Evolutionary conservation across 768 basidiomycete genomes (phyloP), one percentile per base, ranked within the genome.

Genomic region (Boletus insuetus): DNA sequence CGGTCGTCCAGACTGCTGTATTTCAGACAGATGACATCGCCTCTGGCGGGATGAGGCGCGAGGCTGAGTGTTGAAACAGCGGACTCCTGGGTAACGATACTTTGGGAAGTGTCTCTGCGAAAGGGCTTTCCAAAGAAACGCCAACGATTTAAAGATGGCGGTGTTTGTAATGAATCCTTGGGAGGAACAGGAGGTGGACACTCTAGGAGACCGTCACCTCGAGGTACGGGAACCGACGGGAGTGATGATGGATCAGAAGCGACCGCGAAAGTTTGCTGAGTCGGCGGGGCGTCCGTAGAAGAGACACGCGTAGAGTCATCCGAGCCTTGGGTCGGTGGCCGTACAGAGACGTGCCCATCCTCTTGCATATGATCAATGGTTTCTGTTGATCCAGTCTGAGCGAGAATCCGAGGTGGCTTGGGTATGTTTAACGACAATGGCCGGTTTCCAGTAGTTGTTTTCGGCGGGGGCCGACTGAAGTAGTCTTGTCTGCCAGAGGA

Each of bases 1-100:
- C 77, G 75, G 65, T 95, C 90, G 58, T 88, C 83, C 19, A 94
- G 76, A 14, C 87, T 89, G 58, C 81, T 72, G 65, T 95, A 95
- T 41, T 74, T 73, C 4, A 93, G 67, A 63, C 89, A 91, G 8
- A 84, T 70, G 3, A 95, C 77, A 44, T 93, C 89, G 3, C 92
- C 92, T 59, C 75, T 82, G 35, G 74, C 64, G 41, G 77, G 80
- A 3, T 64, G 64, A 16, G 74, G 59, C 10, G 59, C 56, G 11
- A 57, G 49, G 3, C 58, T 53, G 14, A 65, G 52, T 12, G 64
- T 59, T 2, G 68, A 59, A 17, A 59, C 48, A 32, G 58, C 34
- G 5, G 64, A 63, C 46, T 65, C 67, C 53, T 63, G 69, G 32
- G 67, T 60, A 38, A 62, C 34, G 49, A 66, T 53, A 41, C 69